Percentiles rank a stretch among this genome's conserved stretches.
phyloP scores from a whole-genome alignment of 352 stramenopile genomes.

The Paralagenidium karlingii region DNA sequence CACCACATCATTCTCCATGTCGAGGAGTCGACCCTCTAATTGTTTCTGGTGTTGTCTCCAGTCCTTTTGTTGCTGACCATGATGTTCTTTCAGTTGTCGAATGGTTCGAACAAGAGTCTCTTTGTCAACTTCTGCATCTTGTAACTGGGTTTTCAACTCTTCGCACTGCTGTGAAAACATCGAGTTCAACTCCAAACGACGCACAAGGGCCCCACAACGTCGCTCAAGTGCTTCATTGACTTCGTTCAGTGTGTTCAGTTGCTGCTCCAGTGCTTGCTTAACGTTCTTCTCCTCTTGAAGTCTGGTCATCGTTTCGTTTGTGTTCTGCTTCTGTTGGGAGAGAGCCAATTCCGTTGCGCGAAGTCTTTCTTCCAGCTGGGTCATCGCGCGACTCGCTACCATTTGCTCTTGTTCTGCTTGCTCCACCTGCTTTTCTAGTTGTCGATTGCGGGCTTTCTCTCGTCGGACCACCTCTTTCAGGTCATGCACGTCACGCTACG shows the following conservation, averaged over 20 bases:
- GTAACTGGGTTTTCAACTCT: slow-evolving; percentile 47
- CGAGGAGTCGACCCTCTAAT: slow-evolving; percentile 22
- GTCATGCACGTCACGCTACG: slow-evolving; percentile 3
- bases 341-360: too few species aligned
- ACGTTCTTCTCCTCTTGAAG: slow-evolving; percentile 17
- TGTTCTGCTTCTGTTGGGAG: slow-evolving; percentile 37
- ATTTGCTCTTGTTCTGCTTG: slow-evolving; percentile 21
- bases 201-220: slow-evolving; percentile 48
- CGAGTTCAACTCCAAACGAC: slow-evolving; percentile 39
- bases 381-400: slow-evolving; percentile 13
- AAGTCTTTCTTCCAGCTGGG: slow-evolving; percentile 43
- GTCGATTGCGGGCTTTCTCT: slow-evolving; percentile 35
- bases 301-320: slow-evolving; percentile 33
- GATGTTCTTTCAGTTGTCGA: slow-evolving; percentile 45
- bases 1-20: slow-evolving; percentile 44
- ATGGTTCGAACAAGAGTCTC: slow-evolving; percentile 53
- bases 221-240: slow-evolving; percentile 65
- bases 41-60: slow-evolving; percentile 31
- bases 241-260: slow-evolving; percentile 56
- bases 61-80: slow-evolving; percentile 42
- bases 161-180: slow-evolving; percentile 31
- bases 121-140: slow-evolving; percentile 54
- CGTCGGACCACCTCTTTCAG: slow-evolving; percentile 35
- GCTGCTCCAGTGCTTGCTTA: slow-evolving; percentile 31
- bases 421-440: slow-evolving; percentile 34